Percentiles rank a stretch among this genome's conserved stretches.
phyloP scores from a whole-genome alignment of 1,284 basidiomycete genomes.

The Apiotrichum akiyoshidainum region DNA sequence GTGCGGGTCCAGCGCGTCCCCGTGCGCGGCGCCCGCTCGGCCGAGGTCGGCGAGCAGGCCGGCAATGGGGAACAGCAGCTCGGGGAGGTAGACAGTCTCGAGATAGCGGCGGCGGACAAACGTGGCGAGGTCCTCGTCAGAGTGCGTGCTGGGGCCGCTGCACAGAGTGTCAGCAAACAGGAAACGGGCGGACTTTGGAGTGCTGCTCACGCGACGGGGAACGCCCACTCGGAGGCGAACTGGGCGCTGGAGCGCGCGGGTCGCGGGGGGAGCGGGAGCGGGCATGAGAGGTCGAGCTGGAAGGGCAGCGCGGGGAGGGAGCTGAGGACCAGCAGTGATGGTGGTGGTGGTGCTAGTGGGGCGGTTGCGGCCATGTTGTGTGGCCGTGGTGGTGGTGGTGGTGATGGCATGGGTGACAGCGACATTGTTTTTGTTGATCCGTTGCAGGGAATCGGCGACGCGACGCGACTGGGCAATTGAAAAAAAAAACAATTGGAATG shows the following conservation, averaged over 20 bases:
- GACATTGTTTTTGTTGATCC: too few species aligned
- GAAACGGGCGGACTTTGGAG: too few species aligned
- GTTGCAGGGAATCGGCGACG: too few species aligned
- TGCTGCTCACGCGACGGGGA: conserved; percentile 27
- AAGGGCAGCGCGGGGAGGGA: conserved; percentile 24
- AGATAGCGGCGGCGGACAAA: conserved; percentile 34
- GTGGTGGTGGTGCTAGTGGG: too few species aligned
- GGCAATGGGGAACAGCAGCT: conserved; percentile 33
- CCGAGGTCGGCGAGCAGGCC: conserved; percentile 29
- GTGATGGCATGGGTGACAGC: too few species aligned
- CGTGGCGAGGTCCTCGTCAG: conserved; percentile 14
- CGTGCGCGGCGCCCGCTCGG: conserved; percentile 8
- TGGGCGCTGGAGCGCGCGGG: not conserved
- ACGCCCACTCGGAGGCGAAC: conserved; percentile 27
- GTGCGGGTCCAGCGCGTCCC: not conserved
- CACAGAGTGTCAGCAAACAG: conserved; percentile 8
- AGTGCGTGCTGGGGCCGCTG: conserved; percentile 25
- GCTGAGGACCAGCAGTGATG: too few species aligned
- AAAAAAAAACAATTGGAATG: too few species aligned
- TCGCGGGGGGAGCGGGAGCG: conserved; percentile 25
- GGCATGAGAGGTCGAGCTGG: conserved; percentile 35
- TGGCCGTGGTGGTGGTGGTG: too few species aligned
- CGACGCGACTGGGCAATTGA: too few species aligned
- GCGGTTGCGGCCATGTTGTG: too few species aligned
- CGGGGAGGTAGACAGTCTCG: conserved; percentile 40